Evolutionary conservation across 306 rosid genomes (phyloP), one percentile per base, ranked within the genome.

Genomic region (Biancaea sappan): DNA sequence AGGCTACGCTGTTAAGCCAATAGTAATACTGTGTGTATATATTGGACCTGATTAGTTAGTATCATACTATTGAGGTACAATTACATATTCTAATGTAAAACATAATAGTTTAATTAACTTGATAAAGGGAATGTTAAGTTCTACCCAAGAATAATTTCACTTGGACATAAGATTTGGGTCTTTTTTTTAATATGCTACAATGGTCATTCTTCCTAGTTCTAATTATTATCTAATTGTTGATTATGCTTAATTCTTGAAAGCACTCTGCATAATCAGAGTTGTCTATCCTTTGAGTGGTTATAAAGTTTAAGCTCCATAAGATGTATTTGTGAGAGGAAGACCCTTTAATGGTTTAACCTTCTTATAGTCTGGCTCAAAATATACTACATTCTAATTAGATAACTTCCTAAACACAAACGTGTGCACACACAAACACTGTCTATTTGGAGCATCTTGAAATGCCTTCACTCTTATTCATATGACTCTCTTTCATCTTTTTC

Each of bases 401-500:
- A 57, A 57, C 67, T 18, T 41, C 37, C 32, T 72, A 11, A 72
- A 43, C 29, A 8, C 13, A 21, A 35, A 14, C 6, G 16, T 22
- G 58, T 22, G 57, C 22, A 10, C 9, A 12, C 2, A 37, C 35
- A 57, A 35, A 72, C 22, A 10, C n/a, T n/a, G n/a, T n/a, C n/a
- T 61, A 31, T 44, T 38, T 57, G 21, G 50, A 46, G 60, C 40
- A 51, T 29, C 28, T 63, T 57, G 21, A 25, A 35, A 57, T 38
- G 68, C 52, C 50, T 72, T 67, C 46, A 80, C 63, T 67, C 67
- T 48, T 53, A 43, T 56, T 26, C 74, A 22, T 62, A 41, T 52
- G 68, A 57, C 73, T 77, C 54, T 75, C 44, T 53, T 67, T 32
- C 44, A 53, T 71, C 52, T 53, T 81, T 56, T 28, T 31, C 62